Conservation (phyloP, 495 filamentous ascomycete genomes). For the Pseudoneurospora amorphoporcata region DNA sequence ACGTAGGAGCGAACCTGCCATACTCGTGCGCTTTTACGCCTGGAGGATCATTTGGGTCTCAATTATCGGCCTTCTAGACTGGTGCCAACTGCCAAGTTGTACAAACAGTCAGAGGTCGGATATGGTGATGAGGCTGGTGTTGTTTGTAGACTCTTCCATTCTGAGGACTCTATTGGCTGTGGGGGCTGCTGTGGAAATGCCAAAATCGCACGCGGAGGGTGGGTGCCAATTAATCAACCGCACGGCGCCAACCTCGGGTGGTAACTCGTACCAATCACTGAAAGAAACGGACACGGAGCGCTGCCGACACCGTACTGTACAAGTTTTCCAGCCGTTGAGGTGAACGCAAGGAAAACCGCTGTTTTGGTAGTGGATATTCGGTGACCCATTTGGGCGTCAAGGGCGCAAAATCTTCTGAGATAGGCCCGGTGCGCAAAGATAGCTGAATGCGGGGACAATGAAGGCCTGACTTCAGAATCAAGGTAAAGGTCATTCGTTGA, state of each 20-base stretch:
- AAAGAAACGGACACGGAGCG: not conserved
- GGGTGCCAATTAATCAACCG: conserved; percentile 4
- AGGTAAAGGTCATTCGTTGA: not conserved
- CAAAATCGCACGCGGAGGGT: not conserved
- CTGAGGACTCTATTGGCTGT: not conserved
- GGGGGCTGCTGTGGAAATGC: not conserved
- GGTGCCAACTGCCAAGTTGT: not conserved
- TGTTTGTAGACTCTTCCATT: not conserved
- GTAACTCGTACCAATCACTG: not conserved
- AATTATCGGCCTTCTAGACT: not conserved
- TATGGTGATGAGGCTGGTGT: not conserved
- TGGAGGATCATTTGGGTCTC: not conserved
- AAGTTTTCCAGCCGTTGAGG: not conserved
- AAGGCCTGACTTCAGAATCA: not conserved
- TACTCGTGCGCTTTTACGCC: not conserved
- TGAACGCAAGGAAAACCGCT: not conserved
- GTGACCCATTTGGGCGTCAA: conserved; percentile 9
- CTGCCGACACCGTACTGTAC: not conserved
- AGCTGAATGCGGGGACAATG: not conserved
- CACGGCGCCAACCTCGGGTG: not conserved
- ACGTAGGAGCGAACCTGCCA: not conserved
- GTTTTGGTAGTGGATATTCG: conserved; percentile 4
- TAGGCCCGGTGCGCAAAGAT: not conserved
- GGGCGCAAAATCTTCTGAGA: not conserved
- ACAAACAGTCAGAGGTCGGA: not conserved